Evolutionary conservation across 371 early-diverging fungal genomes (phyloP), one percentile per base, ranked within the genome.

Genomic region (Mucor plumbeus): DNA sequence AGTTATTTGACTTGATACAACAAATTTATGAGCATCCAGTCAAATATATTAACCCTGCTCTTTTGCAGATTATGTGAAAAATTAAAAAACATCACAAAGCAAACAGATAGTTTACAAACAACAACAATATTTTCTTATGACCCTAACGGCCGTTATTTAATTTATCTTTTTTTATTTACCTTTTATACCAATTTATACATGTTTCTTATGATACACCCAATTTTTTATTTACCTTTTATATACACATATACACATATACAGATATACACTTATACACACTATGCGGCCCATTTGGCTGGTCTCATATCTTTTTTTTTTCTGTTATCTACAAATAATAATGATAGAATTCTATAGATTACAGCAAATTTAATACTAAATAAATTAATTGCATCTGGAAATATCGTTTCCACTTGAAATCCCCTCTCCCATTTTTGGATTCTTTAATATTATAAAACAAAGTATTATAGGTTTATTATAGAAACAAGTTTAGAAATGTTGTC

Each of bases 11-110:
- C 19, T 8, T 47, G 3, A 31, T 56, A 40, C n/a, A 34, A 15
- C 21, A 50, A 26, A 21, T 13, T 3, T 21, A 57, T 40, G 50
- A 40, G 7, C 31, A 38, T 7, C 60, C 50, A 40, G n/a, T 57
- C 38, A 33, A 53, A 48, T 63, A 53, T 35, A 68, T 63, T 14
- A 36, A 63, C 43, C 64, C 63, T 43, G 54, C 54, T 53, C 50
- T 63, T 13, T 50, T 50, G 21, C 63, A 53, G 15, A 40, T 53
- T 26, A 53, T 40, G 14, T 61, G 50, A 47, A 9, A 7, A n/a
- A 1, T 9, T 4, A 34, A 34, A 34, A 33, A 14, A 33, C 54
- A 54, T 35, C 31, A 34, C n/a, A 10, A 21, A 50, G n/a, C 21
- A 19, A 48, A 50, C 1, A 11, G 26, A 50, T 50, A 50, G 50